Base-by-base conservation (phyloP, 2,329 filamentous ascomycete species). In the Exophiala mesophila region DNA sequence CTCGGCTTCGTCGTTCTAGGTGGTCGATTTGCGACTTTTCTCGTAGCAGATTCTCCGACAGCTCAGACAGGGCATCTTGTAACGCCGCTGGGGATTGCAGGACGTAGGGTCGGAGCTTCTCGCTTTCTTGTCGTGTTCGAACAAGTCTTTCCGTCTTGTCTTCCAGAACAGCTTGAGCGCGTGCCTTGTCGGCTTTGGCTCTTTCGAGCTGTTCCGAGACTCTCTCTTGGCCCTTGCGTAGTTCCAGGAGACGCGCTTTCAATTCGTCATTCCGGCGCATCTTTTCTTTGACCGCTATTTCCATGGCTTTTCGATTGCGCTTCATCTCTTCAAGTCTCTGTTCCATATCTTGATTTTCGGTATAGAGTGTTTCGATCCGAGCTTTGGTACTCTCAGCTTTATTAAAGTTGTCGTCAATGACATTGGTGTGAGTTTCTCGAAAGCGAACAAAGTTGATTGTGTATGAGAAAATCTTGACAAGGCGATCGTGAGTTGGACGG, bases 391-490 rank as follows among this genome's bases (percentile, higher is more conserved):
- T 79, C 65, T 96, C 88, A 9, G 85, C 79, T 57, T 87, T 89
- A 71, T 95, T 92, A 70, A 92, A 92, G 66, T 97, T 85, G 62
- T 94, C 80, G 62, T 96, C 89, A 52, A 97, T 95, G 20, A 92
- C 80, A 28, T 73, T 72, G 1, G 88, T 94, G 65, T 97, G 90
- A 49, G 84, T 88, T 68, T 96, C 89, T 56, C 92, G 85, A 68
- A 97, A 98, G 39, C 92, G 82, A 55, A 97, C 89, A 66, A 98
- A 98, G 68, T 98, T 98, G 72, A 98, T 98, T 52, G 97, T 78
- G 66, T 96, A 96, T 53, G 87, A 94, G 63, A 98, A 92, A 59
- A 97, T 94, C 69, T 92, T 94, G 59, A 90, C 84, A 10, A 97
- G 76, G 32, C 92, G 85, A 44, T 87, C 84, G 60, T 94, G 86